These are phyloP conservation scores for Halteria grandinella DNA, from an alignment of 73 alveolate species.

Conservation along the genomic window DNA sequence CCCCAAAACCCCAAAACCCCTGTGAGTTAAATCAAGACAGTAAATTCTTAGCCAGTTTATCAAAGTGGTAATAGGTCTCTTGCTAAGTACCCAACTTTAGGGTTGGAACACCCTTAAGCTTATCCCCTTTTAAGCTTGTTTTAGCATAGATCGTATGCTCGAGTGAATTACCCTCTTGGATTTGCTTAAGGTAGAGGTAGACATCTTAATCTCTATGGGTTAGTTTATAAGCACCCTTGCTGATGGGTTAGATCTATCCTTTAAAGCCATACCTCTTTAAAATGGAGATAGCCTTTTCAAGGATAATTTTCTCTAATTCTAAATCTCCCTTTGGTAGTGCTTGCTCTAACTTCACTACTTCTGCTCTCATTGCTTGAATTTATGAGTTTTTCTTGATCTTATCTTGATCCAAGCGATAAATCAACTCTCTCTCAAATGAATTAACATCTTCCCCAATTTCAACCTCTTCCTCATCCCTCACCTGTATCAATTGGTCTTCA, in stretches of 20 bases:
- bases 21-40: neutral
- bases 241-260: neutral
- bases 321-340: neutral
- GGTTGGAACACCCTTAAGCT: too few species aligned
- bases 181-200: too few species aligned
- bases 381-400: neutral
- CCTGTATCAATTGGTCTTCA: conserved; percentile 17
- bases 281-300: conserved; percentile 16
- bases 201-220: too few species aligned
- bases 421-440: conserved; percentile 36
- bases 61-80: conserved; percentile 12
- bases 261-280: neutral
- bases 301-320: conserved; percentile 1
- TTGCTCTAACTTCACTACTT: too few species aligned
- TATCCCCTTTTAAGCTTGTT: too few species aligned
- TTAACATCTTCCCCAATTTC: neutral
- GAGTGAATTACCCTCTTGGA: too few species aligned
- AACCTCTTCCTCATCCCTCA: neutral
- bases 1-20: conserved; percentile 8
- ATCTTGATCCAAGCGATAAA: conserved; percentile 1
- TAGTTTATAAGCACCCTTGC: conserved; percentile 17
- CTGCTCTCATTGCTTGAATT: neutral
- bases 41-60: too few species aligned
- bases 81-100: too few species aligned
- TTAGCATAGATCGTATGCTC: too few species aligned